These are phyloP conservation scores for Neodidymelliopsis sp. DNA, from an alignment of 2,329 filamentous ascomycete genomes.

Conservation along the genomic window DNA sequence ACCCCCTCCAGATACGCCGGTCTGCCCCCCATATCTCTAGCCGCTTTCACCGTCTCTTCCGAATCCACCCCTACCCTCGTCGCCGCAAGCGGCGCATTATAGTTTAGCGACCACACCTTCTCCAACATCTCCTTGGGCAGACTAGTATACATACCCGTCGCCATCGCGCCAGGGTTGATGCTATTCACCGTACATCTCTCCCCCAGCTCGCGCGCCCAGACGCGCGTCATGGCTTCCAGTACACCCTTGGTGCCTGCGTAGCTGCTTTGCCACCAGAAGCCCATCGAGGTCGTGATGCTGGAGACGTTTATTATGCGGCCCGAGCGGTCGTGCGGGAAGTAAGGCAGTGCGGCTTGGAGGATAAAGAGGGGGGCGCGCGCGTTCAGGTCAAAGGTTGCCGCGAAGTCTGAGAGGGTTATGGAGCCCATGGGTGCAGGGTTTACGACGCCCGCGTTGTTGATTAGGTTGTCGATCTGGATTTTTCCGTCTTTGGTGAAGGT, in stretches of 20 bases:
- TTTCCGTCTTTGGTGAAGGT: slow-evolving; percentile 60
- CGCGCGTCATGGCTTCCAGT: slow-evolving; percentile 69
- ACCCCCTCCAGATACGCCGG: slow-evolving; percentile 70
- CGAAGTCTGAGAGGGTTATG: slow-evolving; percentile 60
- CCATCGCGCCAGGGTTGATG: slow-evolving; percentile 68
- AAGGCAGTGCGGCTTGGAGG: slow-evolving; percentile 72
- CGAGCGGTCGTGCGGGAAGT: slow-evolving; percentile 70
- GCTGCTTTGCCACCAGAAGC: slow-evolving; percentile 63
- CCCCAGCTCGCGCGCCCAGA: slow-evolving; percentile 66
- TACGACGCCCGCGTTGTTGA: slow-evolving; percentile 79
- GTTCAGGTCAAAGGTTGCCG: slow-evolving; percentile 69
- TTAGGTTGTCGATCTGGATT: slow-evolving; percentile 76
- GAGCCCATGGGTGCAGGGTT: slow-evolving; percentile 64
- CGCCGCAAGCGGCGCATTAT: slow-evolving; percentile 68
- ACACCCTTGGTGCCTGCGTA: slow-evolving; percentile 70
- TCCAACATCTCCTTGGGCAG: slow-evolving; percentile 66
- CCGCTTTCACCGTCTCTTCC: slow-evolving; percentile 64
- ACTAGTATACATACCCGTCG: slow-evolving; percentile 62
- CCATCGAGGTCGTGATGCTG: slow-evolving; percentile 61
- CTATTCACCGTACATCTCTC: slow-evolving; percentile 67
- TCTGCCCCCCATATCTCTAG: slow-evolving; percentile 61
- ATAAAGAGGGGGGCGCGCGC: slow-evolving; percentile 62
- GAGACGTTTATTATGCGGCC: slow-evolving; percentile 67
- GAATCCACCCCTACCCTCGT: slow-evolving; percentile 51
- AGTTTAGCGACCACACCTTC: slow-evolving; percentile 63